phyloP scores from a whole-genome alignment of 164 flowering plant species.

The Berberis vulgaris region DNA sequence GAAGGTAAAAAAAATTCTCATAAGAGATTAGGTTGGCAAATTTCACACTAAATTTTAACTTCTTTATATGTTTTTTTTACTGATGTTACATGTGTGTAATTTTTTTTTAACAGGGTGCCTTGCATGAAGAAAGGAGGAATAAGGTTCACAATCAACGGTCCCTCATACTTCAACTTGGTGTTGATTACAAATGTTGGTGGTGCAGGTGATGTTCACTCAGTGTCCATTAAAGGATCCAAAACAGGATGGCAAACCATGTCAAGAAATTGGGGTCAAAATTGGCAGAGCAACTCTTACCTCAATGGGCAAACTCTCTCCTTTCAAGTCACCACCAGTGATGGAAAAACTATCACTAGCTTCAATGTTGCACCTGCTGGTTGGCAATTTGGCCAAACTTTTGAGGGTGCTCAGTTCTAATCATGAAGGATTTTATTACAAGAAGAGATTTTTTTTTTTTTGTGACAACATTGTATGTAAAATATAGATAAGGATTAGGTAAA shows the following conservation, averaged over 20 bases:
- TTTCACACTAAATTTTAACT: not conserved
- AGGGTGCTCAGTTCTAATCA: not conserved
- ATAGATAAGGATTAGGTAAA: no score
- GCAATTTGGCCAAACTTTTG: slow-evolving; percentile 63
- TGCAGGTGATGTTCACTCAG: slow-evolving; percentile 58
- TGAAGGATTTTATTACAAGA: not conserved
- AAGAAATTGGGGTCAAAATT: slow-evolving; percentile 73
- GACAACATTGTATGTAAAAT: no score
- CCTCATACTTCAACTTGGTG: slow-evolving; percentile 66
- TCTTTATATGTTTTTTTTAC: not conserved
- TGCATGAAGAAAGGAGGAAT: slow-evolving; percentile 61
- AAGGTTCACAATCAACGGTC: slow-evolving; percentile 71
- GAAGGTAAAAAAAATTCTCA: slow-evolving; percentile 21
- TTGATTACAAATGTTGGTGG: slow-evolving; percentile 67
- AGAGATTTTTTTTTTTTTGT: no score
- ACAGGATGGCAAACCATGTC: slow-evolving; percentile 63
- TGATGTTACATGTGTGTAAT: not conserved
- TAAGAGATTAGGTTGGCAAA: not conserved
- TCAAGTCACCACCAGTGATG: slow-evolving; percentile 52
- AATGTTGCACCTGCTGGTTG: slow-evolving; percentile 55
- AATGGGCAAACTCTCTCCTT: slow-evolving; percentile 68
- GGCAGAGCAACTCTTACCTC: slow-evolving; percentile 62
- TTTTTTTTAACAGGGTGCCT: slow-evolving; percentile 34
- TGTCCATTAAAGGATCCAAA: slow-evolving; percentile 59
- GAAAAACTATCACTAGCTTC: slow-evolving; percentile 38